Conservation (phyloP, 257 asterid genomes). For the Salvia splendens region DNA sequence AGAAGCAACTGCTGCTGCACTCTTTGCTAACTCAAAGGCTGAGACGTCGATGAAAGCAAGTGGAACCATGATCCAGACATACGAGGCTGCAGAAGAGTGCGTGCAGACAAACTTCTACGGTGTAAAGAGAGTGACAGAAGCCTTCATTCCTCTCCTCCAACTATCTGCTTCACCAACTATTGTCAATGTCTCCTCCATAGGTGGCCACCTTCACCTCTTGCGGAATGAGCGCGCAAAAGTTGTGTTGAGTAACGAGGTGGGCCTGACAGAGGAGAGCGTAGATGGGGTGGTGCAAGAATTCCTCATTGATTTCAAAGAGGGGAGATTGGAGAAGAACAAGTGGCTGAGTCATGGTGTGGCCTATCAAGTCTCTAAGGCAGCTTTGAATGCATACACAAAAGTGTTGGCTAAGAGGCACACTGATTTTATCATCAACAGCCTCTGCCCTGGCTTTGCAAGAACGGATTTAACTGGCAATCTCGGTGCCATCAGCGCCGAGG, state of each 20-base stretch:
- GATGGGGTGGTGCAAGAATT: slow-evolving; percentile 44
- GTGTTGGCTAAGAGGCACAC: slow-evolving; percentile 41
- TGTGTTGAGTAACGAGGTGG: slow-evolving; percentile 34
- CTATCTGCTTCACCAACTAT: slow-evolving; percentile 50
- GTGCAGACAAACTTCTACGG: slow-evolving; percentile 49
- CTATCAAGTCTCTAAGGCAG: slow-evolving; percentile 57
- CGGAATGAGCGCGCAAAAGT: slow-evolving; percentile 47
- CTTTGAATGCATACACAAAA: slow-evolving; percentile 50
- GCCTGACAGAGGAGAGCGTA: slow-evolving; percentile 41
- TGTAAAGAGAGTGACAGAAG: slow-evolving; percentile 40
- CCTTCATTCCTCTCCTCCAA: slow-evolving; percentile 45
- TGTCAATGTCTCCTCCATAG: slow-evolving; percentile 48
- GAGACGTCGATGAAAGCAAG: slow-evolving; percentile 26
- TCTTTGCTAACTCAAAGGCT: slow-evolving; percentile 13
- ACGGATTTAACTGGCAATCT: slow-evolving; percentile 43
- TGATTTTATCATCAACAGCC: slow-evolving; percentile 35
- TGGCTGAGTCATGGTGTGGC: slow-evolving; percentile 49
- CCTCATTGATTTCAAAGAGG: slow-evolving; percentile 40
- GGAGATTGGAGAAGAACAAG: slow-evolving; percentile 34
- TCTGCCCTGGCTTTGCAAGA: slow-evolving; percentile 54
- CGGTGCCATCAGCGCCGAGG: slow-evolving; percentile 32
- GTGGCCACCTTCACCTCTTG: slow-evolving; percentile 43
- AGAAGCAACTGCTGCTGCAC: neutral
- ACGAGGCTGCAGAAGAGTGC: slow-evolving; percentile 42
- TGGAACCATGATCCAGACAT: slow-evolving; percentile 33